Evolutionary conservation across 179 eudicot genomes (phyloP).

Genomic region (Actinidia chinensis): DNA sequence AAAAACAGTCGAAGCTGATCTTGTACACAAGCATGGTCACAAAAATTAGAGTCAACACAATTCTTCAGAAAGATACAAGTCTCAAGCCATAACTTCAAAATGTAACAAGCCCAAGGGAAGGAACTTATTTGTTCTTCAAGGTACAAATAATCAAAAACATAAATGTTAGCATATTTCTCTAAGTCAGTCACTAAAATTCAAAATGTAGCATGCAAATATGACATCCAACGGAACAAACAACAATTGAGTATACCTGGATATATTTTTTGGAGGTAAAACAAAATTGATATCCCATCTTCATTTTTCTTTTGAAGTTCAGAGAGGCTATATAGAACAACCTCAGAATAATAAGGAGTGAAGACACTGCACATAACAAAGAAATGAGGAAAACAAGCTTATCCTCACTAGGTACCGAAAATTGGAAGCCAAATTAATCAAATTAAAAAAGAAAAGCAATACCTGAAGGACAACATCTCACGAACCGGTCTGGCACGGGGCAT

Average conservation of each 20-base stretch:
- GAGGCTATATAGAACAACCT: constrained; percentile 84
- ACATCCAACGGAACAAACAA: neutral
- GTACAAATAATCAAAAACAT: neutral
- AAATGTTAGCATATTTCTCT: neutral
- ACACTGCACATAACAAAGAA: constrained; percentile 57
- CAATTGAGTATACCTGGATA: constrained; percentile 68
- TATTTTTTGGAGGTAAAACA: constrained; percentile 96
- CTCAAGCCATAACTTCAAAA: neutral
- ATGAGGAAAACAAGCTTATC: neutral
- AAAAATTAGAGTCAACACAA: neutral
- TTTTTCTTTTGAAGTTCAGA: constrained; percentile 77
- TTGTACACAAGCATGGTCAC: neutral
- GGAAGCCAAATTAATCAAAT: neutral
- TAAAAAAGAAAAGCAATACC: constrained; percentile 37
- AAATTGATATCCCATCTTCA: constrained; percentile 93
- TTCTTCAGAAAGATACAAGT: neutral
- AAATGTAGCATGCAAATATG: neutral
- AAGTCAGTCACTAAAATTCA: neutral
- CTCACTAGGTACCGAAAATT: neutral
- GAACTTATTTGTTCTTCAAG: neutral
- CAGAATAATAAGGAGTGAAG: constrained; percentile 94
- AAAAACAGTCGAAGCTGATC: neutral
- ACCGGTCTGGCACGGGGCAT: constrained; percentile 79
- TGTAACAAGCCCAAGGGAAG: neutral
- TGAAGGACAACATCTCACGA: constrained; percentile 88